These are phyloP conservation scores for Wickerhamomyces chaumierensis DNA, from an alignment of 805 yeast species.

Conservation along the genomic window DNA sequence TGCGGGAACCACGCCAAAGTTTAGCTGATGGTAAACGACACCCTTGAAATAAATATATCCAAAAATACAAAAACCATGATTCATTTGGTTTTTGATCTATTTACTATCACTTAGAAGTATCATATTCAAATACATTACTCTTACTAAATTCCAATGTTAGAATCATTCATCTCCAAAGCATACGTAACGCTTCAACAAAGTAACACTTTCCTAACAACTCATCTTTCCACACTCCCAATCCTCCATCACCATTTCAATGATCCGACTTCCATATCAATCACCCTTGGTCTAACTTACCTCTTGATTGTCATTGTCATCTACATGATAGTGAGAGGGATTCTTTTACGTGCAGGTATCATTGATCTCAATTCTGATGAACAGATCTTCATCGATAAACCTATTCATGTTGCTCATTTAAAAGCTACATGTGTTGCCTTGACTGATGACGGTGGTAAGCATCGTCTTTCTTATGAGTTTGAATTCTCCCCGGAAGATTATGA, in stretches of 20 bases:
- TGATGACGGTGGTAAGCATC: slow-evolving; percentile 16
- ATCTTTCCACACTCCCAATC: background rate
- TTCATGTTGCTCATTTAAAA: slow-evolving; percentile 61
- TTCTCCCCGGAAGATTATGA: slow-evolving; percentile 71
- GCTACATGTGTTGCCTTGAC: background rate
- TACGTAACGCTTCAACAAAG: too few relatives aligned
- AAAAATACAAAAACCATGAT: too few relatives aligned
- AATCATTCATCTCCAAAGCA: too few relatives aligned
- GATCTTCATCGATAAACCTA: slow-evolving; percentile 57
- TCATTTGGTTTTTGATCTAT: too few relatives aligned
- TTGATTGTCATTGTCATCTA: background rate
- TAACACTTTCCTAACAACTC: too few relatives aligned
- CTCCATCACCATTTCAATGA: background rate
- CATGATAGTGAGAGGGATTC: background rate
- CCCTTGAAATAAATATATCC: too few relatives aligned
- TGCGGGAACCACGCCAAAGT: too few relatives aligned
- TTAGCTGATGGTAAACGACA: too few relatives aligned
- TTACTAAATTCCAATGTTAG: too few relatives aligned
- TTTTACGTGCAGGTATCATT: background rate
- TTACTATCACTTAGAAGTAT: too few relatives aligned
- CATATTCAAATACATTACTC: too few relatives aligned
- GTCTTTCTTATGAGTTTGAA: slow-evolving; percentile 56
- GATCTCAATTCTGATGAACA: background rate
- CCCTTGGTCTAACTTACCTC: background rate
- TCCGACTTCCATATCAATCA: background rate